Evolutionary conservation across 2,329 filamentous ascomycete genomes (phyloP), one percentile per base, ranked within the genome.

Genomic region (Aspergillus nomiae): DNA sequence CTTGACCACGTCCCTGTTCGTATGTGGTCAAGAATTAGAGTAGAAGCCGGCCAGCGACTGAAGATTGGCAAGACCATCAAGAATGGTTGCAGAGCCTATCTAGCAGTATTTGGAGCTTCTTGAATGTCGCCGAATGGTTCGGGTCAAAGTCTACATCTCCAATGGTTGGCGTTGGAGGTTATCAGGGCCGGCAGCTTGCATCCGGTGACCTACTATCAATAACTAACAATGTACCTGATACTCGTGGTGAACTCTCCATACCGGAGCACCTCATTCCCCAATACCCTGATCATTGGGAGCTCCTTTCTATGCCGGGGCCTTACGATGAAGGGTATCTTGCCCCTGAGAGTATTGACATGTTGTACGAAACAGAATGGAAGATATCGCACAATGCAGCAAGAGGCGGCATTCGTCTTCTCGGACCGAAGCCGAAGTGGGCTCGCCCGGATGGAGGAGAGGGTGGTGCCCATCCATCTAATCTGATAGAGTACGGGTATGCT

Each of bases 311-410:
- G 82, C 79, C 81, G 7, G 86, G 86, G 0, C 86, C 86, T 0
- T 86, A 87, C 58, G 83, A 86, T 48, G 80, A 84, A 59, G 86
- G 83, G 1, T 86, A 84, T 65, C 73, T 88, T 12, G 70, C 78
- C 0, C 70, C 78, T 0, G 81, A 85, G 58, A 85, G 85, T 60
- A 82, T 87, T 56, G 81, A 86, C 11, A 85, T 84, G 76, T 79
- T 89, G 2, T 89, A 87, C 73, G 74, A 76, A 6, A 84, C 83
- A 0, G 75, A 81, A n/a, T 89, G 86, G 84, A 85, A 85, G 56
- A 79, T 89, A 2, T 86, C 83, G 0, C 87, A 89, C 67, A 89
- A 89, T 63, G 83, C 85, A 0, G 85, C 84, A 14, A 79, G 88
- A 61, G 86, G 83, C 46, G 88, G 86, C 0, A 85, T 90, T 30